phyloP scores from a whole-genome alignment of 176 grass and related monocot species.

The Hordeum marinum region DNA sequence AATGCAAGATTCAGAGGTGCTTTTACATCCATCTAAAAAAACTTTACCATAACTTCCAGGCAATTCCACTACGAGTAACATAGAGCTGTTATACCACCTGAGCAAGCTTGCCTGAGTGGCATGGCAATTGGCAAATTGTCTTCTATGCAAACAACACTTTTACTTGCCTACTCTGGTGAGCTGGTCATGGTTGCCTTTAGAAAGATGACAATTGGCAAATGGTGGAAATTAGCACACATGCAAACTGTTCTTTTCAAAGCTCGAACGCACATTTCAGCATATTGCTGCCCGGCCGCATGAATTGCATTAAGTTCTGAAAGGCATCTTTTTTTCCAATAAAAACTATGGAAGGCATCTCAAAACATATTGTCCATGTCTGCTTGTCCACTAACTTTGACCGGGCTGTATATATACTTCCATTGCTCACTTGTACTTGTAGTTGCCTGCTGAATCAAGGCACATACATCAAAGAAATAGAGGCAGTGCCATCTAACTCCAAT shows the following conservation, averaged over 20 bases:
- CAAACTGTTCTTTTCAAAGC: not conserved
- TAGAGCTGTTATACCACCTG: not conserved
- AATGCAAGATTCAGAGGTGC: not conserved
- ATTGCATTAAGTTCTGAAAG: slow-evolving; percentile 10
- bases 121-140: slow-evolving; percentile 23
- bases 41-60: too few species aligned
- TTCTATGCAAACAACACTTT: not conserved
- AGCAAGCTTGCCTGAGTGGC: slow-evolving; percentile 1
- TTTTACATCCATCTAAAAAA: not conserved
- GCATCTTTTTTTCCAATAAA: not conserved
- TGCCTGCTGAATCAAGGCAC: slow-evolving; percentile 11
- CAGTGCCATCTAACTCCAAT: slow-evolving; percentile 5
- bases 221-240: not conserved
- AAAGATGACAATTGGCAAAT: slow-evolving; percentile 22
- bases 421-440: not conserved
- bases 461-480: not conserved
- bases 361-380: not conserved
- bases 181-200: slow-evolving; percentile 12
- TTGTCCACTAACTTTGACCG: slow-evolving; percentile 8
- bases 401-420: slow-evolving; percentile 19
- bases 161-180: not conserved
- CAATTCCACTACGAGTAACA: not conserved
- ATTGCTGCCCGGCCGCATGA: not conserved
- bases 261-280: not conserved
- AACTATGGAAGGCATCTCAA: not conserved